These are phyloP conservation scores for Cucurbita ficifolia DNA, from an alignment of 306 rosid genomes.

Conservation along the genomic window DNA sequence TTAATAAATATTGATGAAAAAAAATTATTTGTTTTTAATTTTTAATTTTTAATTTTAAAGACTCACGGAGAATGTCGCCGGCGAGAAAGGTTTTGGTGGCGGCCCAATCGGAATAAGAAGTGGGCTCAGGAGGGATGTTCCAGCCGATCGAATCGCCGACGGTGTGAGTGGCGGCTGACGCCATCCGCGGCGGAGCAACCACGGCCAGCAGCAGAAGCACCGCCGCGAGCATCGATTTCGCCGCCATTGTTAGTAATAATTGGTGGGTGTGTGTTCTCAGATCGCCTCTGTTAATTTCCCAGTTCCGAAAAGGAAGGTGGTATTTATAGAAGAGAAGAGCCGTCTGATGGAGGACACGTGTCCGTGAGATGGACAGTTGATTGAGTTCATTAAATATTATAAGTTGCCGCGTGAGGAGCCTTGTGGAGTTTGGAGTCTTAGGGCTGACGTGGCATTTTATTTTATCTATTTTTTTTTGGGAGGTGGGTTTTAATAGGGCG, in stretches of 20 bases:
- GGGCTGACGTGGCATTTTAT: not conserved
- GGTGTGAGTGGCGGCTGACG: conserved; percentile 21
- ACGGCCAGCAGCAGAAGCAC: not conserved
- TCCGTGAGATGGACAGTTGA: not conserved
- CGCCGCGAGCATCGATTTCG: not conserved
- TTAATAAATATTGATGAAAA: too few relatives aligned
- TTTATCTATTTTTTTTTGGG: not conserved
- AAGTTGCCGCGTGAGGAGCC: not conserved
- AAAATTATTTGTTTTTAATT: too few relatives aligned
- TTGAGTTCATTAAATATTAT: not conserved
- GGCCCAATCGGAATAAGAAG: conserved; percentile 43
- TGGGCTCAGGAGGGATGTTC: conserved; percentile 23
- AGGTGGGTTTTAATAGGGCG: too few relatives aligned
- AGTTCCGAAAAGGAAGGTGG: not conserved
- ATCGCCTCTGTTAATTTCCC: not conserved
- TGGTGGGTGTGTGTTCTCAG: not conserved
- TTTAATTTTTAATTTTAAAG: not conserved
- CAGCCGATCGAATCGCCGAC: conserved; percentile 58
- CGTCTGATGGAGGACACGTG: not conserved
- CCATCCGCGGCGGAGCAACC: not conserved
- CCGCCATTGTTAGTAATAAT: not conserved
- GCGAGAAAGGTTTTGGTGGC: conserved; percentile 22
- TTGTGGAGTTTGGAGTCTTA: too few relatives aligned
- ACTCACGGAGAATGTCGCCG: conserved; percentile 24
- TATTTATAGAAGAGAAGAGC: not conserved